Conservation (phyloP, 345 rosid species). For the Camelina neglecta region DNA sequence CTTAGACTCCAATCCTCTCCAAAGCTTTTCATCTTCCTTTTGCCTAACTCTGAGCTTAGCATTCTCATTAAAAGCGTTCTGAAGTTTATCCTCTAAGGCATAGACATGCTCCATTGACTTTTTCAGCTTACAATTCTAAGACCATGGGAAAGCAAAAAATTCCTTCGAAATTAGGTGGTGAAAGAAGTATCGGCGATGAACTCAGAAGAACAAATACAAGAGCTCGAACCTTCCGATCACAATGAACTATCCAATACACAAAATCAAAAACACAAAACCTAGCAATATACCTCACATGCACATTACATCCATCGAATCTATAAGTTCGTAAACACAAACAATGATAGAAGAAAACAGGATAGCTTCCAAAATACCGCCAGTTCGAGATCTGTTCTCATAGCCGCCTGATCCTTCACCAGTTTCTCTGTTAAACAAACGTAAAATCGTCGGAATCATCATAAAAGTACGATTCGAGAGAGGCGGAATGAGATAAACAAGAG, state of each 20-base stretch:
- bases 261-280: background rate
- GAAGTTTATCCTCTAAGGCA: slow-evolving; percentile 80
- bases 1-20: slow-evolving; percentile 90
- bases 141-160: slow-evolving; percentile 6
- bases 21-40: slow-evolving; percentile 90
- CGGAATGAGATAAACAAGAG: background rate
- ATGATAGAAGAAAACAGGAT: slow-evolving; percentile 28
- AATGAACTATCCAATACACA: background rate
- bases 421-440: slow-evolving; percentile 59
- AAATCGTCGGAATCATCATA: slow-evolving; percentile 39
- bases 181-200: background rate
- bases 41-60: slow-evolving; percentile 86
- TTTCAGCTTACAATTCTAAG: slow-evolving; percentile 80
- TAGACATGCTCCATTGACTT: slow-evolving; percentile 64
- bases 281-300: slow-evolving; percentile 32
- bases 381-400: slow-evolving; percentile 83
- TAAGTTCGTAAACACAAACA: slow-evolving; percentile 23
- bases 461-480: slow-evolving; percentile 1
- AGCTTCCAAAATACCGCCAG: slow-evolving; percentile 64
- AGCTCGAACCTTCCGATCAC: slow-evolving; percentile 15
- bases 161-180: slow-evolving; percentile 15
- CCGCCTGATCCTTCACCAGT: slow-evolving; percentile 87
- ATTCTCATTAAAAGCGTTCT: slow-evolving; percentile 87
- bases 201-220: background rate
- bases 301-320: slow-evolving; percentile 25